Conservation (phyloP, 441 rosid genomes). For the Adansonia gregorii region DNA sequence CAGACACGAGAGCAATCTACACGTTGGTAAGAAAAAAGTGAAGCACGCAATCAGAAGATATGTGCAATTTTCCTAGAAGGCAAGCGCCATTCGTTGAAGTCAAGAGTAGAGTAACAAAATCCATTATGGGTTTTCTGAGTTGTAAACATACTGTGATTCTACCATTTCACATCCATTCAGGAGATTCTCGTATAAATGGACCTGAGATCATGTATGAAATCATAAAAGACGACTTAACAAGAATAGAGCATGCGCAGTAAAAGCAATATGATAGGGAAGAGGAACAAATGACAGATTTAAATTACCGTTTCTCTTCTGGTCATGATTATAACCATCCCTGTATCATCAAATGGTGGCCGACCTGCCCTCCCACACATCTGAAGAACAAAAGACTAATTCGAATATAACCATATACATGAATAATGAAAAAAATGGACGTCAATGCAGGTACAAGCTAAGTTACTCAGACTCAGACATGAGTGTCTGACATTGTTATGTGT, state of each 20-base stretch:
- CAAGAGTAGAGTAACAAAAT: constrained; percentile 21
- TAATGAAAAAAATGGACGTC: constrained; percentile 4
- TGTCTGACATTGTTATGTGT: too few relatives aligned
- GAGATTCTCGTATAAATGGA: constrained; percentile 90
- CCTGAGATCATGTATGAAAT: constrained; percentile 50
- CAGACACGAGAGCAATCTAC: constrained; percentile 85
- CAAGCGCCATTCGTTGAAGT: background rate
- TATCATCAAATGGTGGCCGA: constrained; percentile 96
- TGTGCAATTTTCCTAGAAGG: background rate
- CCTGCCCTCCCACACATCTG: constrained; percentile 99
- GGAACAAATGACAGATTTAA: constrained; percentile 28
- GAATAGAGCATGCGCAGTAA: constrained; percentile 24
- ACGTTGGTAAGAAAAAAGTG: constrained; percentile 31
- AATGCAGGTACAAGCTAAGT: constrained; percentile 22
- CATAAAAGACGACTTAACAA: constrained; percentile 26
- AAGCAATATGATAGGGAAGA: constrained; percentile 25
- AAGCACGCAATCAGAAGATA: constrained; percentile 27
- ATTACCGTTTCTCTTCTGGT: constrained; percentile 94
- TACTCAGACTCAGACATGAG: background rate
- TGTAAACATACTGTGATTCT: constrained; percentile 84
- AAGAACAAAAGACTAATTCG: constrained; percentile 17
- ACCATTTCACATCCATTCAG: constrained; percentile 92
- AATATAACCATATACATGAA: background rate
- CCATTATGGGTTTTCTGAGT: constrained; percentile 27
- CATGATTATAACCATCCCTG: constrained; percentile 94